These are phyloP conservation scores for Lasiodiplodia sp. DNA, from an alignment of 2,329 filamentous ascomycete genomes.

Conservation along the genomic window DNA sequence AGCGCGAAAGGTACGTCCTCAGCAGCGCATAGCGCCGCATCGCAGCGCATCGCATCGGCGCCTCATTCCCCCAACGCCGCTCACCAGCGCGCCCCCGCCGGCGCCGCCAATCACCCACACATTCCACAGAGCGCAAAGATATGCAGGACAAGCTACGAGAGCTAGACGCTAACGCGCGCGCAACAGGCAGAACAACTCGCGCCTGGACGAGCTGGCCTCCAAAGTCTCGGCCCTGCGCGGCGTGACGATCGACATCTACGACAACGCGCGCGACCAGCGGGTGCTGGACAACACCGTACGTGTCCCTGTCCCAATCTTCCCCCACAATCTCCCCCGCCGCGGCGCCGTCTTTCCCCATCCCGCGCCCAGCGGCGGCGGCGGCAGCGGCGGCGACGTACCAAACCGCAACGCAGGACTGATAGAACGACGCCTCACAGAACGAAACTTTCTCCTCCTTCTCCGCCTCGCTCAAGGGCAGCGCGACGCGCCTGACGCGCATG, in stretches of 20 bases:
- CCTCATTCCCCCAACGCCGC: too few relatives aligned
- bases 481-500: slow-evolving; percentile 84
- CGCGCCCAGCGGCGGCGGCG: neutral
- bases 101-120: neutral
- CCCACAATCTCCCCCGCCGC: neutral
- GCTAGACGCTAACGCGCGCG: slow-evolving; percentile 24
- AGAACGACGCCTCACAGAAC: too few relatives aligned
- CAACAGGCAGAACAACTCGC: slow-evolving; percentile 85
- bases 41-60: neutral
- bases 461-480: slow-evolving; percentile 82
- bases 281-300: slow-evolving; percentile 86
- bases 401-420: neutral
- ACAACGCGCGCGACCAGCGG: slow-evolving; percentile 87
- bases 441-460: slow-evolving; percentile 92
- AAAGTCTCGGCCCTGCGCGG: slow-evolving; percentile 93
- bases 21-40: neutral
- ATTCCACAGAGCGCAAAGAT: too few relatives aligned
- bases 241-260: slow-evolving; percentile 97
- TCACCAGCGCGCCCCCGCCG: neutral
- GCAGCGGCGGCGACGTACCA: too few relatives aligned
- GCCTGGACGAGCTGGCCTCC: slow-evolving; percentile 85
- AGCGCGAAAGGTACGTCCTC: slow-evolving; percentile 65
- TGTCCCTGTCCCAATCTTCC: slow-evolving; percentile 35
- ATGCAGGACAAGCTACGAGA: too few relatives aligned
- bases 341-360: neutral